Evolutionary conservation across 1,284 basidiomycete genomes (phyloP).

Genomic region (Cutaneotrichosporon spelunceum): DNA sequence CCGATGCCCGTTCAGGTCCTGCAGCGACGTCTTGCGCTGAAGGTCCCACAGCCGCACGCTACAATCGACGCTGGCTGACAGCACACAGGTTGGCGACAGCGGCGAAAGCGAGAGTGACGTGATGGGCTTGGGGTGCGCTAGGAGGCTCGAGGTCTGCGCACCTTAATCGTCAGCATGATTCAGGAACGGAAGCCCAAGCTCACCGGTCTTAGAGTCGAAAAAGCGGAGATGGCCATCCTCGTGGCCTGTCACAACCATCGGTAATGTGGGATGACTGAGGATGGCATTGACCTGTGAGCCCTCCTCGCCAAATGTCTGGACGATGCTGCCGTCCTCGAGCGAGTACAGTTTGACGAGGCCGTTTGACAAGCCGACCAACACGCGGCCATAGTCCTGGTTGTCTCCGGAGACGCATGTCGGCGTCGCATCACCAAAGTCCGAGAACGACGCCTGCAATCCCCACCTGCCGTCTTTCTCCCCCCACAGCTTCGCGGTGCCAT

Average conservation of each 20-base stretch:
- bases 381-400: constrained; percentile 49
- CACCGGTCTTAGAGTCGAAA: constrained; percentile 70
- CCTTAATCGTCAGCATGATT: not conserved
- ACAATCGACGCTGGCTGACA: constrained; percentile 90
- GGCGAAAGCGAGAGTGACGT: constrained; percentile 87
- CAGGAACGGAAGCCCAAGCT: constrained; percentile 31
- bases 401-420: constrained; percentile 66
- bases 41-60: constrained; percentile 94
- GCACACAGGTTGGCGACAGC: constrained; percentile 63
- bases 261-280: constrained; percentile 85
- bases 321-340: constrained; percentile 76
- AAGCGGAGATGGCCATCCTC: constrained; percentile 91
- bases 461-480: constrained; percentile 50
- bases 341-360: constrained; percentile 87
- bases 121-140: constrained; percentile 85
- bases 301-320: constrained; percentile 57
- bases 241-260: constrained; percentile 81
- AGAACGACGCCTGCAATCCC: constrained; percentile 30
- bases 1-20: constrained; percentile 81
- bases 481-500: constrained; percentile 92
- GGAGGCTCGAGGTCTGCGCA: constrained; percentile 71
- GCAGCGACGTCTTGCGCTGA: constrained; percentile 63
- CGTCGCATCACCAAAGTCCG: constrained; percentile 50
- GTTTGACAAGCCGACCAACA: constrained; percentile 79
- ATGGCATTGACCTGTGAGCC: constrained; percentile 84